phyloP scores from a whole-genome alignment of 2,329 filamentous ascomycete genomes.

The Daldinia sp. region DNA sequence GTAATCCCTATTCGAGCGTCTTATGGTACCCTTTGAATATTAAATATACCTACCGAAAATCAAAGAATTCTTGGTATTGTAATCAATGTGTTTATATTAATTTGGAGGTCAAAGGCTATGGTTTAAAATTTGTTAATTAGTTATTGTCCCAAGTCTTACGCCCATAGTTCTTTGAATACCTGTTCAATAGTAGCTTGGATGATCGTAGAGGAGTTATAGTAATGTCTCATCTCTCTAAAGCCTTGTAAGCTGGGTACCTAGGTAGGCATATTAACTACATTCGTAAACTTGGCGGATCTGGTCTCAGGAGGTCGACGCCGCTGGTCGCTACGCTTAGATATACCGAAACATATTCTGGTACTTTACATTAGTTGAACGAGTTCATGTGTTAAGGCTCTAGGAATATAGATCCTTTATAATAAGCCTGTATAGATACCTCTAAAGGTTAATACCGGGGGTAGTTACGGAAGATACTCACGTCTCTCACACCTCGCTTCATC shows the following conservation, averaged over 20 bases:
- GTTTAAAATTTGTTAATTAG: background rate
- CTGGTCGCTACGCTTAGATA: constrained; percentile 24
- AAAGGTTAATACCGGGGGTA: background rate
- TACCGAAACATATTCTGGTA: constrained; percentile 42
- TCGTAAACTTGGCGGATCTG: background rate
- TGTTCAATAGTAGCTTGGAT: too few species aligned
- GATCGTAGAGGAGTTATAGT: too few species aligned
- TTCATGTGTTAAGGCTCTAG: background rate
- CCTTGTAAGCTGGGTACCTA: background rate
- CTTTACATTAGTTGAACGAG: background rate
- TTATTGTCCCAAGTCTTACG: background rate
- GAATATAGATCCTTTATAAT: background rate
- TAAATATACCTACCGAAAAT: background rate
- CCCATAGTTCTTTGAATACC: too few species aligned
- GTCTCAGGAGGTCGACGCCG: background rate
- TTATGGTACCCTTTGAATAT: too few species aligned
- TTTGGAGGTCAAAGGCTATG: background rate
- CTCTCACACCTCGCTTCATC: constrained; percentile 77
- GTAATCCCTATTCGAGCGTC: too few species aligned
- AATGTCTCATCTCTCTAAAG: too few species aligned
- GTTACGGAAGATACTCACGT: constrained; percentile 42
- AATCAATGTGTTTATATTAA: background rate
- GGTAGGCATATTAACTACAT: too few species aligned
- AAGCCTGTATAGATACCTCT: background rate
- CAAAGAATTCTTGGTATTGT: background rate